These are phyloP conservation scores for Pilatotrama ljubarskyi DNA, from an alignment of 768 basidiomycete species.

Conservation along the genomic window DNA sequence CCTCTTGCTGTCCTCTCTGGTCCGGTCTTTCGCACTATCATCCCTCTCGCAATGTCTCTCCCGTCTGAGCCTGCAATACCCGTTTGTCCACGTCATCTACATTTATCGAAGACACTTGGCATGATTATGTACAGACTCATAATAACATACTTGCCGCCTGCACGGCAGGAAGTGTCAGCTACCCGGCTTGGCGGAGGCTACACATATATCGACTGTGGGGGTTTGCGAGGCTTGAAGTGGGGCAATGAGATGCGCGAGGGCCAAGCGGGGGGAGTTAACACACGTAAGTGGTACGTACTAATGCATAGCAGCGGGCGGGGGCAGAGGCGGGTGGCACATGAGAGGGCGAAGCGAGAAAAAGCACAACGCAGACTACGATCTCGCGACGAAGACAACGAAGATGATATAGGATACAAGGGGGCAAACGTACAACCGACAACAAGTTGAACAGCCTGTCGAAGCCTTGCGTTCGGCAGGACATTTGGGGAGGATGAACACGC, in stretches of 20 bases:
- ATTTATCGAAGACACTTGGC: constrained; percentile 4
- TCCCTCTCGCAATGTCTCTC: constrained; percentile 1
- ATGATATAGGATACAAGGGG: constrained; percentile 19
- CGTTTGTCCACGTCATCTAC: constrained; percentile 5
- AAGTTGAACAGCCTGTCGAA: constrained; percentile 1
- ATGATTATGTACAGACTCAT: constrained; percentile 20
- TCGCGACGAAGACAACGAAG: background rate
- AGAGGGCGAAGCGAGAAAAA: background rate
- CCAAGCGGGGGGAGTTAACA: background rate
- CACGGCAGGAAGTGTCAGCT: background rate
- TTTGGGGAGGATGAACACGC: background rate
- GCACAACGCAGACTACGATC: constrained; percentile 12
- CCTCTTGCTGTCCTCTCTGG: background rate
- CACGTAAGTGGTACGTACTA: background rate
- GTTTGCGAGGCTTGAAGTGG: too few species aligned
- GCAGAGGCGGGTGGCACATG: background rate
- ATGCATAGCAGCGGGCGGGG: background rate
- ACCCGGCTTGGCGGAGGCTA: background rate
- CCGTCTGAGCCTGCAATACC: background rate
- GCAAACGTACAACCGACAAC: constrained; percentile 20
- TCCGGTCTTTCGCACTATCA: background rate
- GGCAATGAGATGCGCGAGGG: background rate
- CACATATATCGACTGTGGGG: background rate
- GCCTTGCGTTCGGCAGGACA: constrained; percentile 9
- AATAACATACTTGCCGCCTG: constrained; percentile 17